Percentiles rank a stretch among this genome's conserved stretches.
These are phyloP conservation scores for Pseudopediastrum boryanum DNA, from an alignment of 139 green algal genomes.

Conservation along the genomic window DNA sequence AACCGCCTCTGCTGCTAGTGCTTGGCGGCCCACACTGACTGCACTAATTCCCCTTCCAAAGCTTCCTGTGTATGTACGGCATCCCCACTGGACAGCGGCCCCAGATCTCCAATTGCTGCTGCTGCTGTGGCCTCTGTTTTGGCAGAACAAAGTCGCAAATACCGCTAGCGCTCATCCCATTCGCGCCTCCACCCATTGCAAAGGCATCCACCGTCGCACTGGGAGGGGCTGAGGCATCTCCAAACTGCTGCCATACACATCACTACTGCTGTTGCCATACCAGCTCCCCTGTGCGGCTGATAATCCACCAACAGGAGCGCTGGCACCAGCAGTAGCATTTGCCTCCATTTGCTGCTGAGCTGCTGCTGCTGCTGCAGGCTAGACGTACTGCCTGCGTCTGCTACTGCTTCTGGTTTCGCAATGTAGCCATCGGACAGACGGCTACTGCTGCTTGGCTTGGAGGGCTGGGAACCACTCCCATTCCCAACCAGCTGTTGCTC, in stretches of 20 bases:
- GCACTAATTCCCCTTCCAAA: no score
- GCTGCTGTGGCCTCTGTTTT: background rate
- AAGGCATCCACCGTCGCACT: no score
- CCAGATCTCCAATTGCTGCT: background rate
- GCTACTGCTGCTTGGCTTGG: no score
- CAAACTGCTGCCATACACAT: no score
- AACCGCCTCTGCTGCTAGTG: background rate
- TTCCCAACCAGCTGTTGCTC: background rate
- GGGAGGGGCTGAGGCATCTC: no score
- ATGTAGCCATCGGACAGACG: constrained; percentile 31
- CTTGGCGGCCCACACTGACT: no score
- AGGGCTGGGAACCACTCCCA: background rate
- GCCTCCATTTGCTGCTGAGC: background rate
- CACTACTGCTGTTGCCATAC: no score
- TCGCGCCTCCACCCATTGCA: no score
- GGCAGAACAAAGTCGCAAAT: no score
- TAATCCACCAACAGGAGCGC: background rate
- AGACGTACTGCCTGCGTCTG: background rate
- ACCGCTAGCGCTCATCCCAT: no score
- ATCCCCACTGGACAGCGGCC: constrained; percentile 3
- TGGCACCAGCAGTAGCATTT: background rate
- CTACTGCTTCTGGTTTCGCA: constrained; percentile 8
- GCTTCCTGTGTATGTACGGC: no score
- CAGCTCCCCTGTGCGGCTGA: no score
- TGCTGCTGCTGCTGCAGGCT: constrained; percentile 15